These are phyloP conservation scores for Dacryopinax primogenitus DNA, from an alignment of 768 basidiomycete species.

Conservation along the genomic window DNA sequence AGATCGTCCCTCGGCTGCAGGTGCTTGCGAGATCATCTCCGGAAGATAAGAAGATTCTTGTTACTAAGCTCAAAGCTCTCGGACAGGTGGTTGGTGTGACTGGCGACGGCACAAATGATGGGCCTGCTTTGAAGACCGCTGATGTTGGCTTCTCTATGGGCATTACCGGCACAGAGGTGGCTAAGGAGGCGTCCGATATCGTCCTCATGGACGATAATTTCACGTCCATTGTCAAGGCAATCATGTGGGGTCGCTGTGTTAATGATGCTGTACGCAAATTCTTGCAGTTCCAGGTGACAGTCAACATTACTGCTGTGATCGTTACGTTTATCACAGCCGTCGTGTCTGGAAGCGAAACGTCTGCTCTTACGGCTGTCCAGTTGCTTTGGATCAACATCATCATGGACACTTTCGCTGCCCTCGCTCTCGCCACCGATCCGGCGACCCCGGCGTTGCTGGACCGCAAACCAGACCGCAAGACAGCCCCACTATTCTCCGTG, in stretches of 20 bases:
- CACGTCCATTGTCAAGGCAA: slow-evolving; percentile 87
- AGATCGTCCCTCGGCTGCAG: slow-evolving; percentile 82
- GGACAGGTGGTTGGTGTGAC: slow-evolving; percentile 93
- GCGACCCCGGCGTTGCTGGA: slow-evolving; percentile 68
- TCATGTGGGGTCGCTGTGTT: slow-evolving; percentile 98
- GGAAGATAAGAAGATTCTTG: slow-evolving; percentile 89
- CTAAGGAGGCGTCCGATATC: slow-evolving; percentile 97
- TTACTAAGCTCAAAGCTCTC: slow-evolving; percentile 70
- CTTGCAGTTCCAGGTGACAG: slow-evolving; percentile 86
- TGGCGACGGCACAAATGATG: slow-evolving; percentile 97
- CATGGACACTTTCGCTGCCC: slow-evolving; percentile 97
- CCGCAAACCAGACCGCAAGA: slow-evolving; percentile 82
- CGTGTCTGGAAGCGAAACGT: slow-evolving; percentile 56
- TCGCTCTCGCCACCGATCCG: slow-evolving; percentile 94
- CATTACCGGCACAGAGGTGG: slow-evolving; percentile 92
- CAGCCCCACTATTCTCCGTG: slow-evolving; percentile 74
- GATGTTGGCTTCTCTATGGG: slow-evolving; percentile 97
- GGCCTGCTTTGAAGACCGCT: slow-evolving; percentile 88
- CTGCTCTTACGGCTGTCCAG: slow-evolving; percentile 91
- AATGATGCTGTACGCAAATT: slow-evolving; percentile 98
- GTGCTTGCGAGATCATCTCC: slow-evolving; percentile 96
- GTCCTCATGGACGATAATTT: slow-evolving; percentile 98
- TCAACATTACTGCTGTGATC: slow-evolving; percentile 89
- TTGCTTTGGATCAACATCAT: slow-evolving; percentile 98
- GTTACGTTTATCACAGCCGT: slow-evolving; percentile 88